phyloP scores from a whole-genome alignment of 2,329 filamentous ascomycete species.

The Polytolypa hystricis region DNA sequence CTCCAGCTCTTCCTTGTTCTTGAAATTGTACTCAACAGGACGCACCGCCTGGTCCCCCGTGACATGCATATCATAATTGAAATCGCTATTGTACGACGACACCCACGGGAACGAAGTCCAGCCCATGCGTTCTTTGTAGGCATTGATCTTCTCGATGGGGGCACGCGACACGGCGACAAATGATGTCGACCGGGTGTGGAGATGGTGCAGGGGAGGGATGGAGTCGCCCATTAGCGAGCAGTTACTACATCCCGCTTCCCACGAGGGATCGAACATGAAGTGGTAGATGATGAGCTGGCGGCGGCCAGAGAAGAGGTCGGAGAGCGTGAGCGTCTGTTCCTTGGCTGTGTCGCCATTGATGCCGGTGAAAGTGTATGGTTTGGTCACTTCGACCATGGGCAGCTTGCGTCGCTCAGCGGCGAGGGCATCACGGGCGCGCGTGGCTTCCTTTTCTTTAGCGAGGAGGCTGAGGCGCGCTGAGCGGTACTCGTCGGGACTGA shows the following conservation, averaged over 20 bases:
- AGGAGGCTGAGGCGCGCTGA: no score
- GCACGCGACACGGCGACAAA: slow-evolving; percentile 32
- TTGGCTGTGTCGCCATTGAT: slow-evolving; percentile 18
- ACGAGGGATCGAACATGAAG: slow-evolving; percentile 35
- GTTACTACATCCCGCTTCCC: slow-evolving; percentile 27
- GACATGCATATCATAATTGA: slow-evolving; percentile 33
- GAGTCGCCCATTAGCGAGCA: slow-evolving; percentile 32
- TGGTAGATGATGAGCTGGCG: slow-evolving; percentile 31
- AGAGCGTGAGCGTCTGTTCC: slow-evolving; percentile 14
- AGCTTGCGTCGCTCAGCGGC: slow-evolving; percentile 19
- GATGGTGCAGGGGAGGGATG: slow-evolving; percentile 27
- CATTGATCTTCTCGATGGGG: slow-evolving; percentile 26
- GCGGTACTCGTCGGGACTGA: no score
- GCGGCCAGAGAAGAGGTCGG: slow-evolving; percentile 18
- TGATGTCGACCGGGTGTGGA: slow-evolving; percentile 28
- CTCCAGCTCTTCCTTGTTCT: slow-evolving; percentile 12
- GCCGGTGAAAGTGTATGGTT: slow-evolving; percentile 29
- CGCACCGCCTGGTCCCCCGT: slow-evolving; percentile 20
- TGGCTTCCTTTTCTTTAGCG: slow-evolving; percentile 1
- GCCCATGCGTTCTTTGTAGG: slow-evolving; percentile 27
- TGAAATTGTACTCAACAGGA: slow-evolving; percentile 20
- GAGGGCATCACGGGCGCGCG: background rate
- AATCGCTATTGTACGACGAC: slow-evolving; percentile 22
- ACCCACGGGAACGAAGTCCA: slow-evolving; percentile 32
- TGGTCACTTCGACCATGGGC: slow-evolving; percentile 31